Conservation (phyloP, 169 alveolate species). For the Eimeria tenella region DNA sequence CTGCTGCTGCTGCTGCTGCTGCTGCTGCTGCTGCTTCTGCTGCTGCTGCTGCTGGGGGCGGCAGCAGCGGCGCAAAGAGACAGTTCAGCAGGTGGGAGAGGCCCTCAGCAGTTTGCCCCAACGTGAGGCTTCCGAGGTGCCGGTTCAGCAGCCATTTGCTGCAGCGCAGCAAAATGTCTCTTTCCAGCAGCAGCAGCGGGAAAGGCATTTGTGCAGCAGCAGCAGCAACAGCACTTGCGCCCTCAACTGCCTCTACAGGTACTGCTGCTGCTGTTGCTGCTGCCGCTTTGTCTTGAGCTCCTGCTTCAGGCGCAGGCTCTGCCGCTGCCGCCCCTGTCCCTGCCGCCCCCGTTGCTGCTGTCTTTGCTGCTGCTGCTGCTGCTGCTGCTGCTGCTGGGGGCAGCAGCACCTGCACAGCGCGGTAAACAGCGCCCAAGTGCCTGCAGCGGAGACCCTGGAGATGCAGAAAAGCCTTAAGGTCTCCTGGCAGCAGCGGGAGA, state of each 20-base stretch:
- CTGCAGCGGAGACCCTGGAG: not conserved
- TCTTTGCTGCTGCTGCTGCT: too few relatives aligned
- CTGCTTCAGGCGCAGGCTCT: too few relatives aligned
- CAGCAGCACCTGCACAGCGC: conserved; percentile 3
- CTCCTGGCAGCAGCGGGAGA: too few relatives aligned
- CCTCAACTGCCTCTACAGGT: too few relatives aligned
- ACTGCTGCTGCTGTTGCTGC: too few relatives aligned
- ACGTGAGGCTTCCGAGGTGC: not conserved
- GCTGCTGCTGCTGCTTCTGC: not conserved
- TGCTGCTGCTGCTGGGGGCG: too few relatives aligned
- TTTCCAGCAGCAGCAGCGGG: conserved; percentile 8
- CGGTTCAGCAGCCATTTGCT: not conserved
- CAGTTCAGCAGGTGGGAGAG: not conserved
- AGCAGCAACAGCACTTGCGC: too few relatives aligned
- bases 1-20: not conserved
- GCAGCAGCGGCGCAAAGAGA: not conserved
- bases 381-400: too few relatives aligned
- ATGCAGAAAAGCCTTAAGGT: not conserved
- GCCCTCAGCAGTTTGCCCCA: not conserved
- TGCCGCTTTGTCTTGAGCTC: too few relatives aligned
- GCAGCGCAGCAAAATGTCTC: conserved; percentile 28
- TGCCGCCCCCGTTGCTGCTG: not conserved
- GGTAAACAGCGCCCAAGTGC: not conserved
- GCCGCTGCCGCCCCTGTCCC: too few relatives aligned
- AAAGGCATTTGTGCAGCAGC: too few relatives aligned